Evolutionary conservation across 768 basidiomycete species (phyloP).

Genomic region (Pleurotus ostreatus): DNA sequence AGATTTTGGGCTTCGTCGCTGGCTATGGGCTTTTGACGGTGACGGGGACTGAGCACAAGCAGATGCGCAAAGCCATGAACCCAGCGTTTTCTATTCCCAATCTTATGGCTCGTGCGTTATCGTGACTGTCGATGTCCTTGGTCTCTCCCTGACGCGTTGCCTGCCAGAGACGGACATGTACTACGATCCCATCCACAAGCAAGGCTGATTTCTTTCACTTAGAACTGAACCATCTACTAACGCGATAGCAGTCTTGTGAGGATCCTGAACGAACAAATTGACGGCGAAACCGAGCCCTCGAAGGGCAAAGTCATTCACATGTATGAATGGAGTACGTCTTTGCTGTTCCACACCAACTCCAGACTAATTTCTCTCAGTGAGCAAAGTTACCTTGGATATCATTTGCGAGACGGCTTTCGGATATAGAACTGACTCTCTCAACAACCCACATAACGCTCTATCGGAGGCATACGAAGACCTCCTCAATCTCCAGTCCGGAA

Average conservation of each 20-base stretch:
- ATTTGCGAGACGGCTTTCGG: constrained; percentile 49
- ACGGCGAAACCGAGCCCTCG: constrained; percentile 16
- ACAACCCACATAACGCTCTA: constrained; percentile 42
- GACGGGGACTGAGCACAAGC: constrained; percentile 44
- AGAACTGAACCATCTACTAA: background rate
- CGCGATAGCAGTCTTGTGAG: constrained; percentile 28
- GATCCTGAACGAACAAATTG: constrained; percentile 29
- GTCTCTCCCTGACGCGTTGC: background rate
- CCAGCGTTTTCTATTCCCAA: constrained; percentile 47
- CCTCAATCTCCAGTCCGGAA: constrained; percentile 34
- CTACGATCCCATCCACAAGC: constrained; percentile 43
- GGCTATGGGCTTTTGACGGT: constrained; percentile 45
- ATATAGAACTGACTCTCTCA: constrained; percentile 40
- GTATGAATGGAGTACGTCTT: constrained; percentile 43
- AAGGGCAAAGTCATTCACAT: constrained; percentile 27
- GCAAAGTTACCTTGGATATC: constrained; percentile 49
- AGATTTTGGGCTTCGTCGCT: constrained; percentile 36
- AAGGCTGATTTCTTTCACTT: constrained; percentile 5
- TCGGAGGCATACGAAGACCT: constrained; percentile 43
- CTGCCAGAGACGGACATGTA: constrained; percentile 40
- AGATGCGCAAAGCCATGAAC: constrained; percentile 48
- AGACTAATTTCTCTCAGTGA: constrained; percentile 27
- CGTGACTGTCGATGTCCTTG: no score
- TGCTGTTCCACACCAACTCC: background rate
- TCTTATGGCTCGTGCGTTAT: constrained; percentile 29